Conservation (phyloP, 177 flowering plant genomes). For the Vitis hybrid region DNA sequence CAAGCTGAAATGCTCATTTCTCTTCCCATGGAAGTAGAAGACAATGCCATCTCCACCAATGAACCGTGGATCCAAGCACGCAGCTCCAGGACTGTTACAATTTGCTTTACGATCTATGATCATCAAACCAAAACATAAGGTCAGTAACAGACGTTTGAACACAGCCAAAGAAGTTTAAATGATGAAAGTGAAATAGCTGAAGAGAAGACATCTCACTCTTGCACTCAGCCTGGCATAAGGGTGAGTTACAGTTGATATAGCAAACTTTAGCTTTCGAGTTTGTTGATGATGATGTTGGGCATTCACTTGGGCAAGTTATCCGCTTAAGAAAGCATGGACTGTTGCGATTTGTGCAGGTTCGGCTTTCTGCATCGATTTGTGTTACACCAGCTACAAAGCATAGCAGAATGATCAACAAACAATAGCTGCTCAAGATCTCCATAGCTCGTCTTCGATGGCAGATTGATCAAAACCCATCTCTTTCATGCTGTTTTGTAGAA, state of each 20-base stretch:
- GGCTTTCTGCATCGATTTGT: constrained; percentile 10
- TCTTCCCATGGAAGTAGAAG: constrained; percentile 60
- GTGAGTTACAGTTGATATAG: constrained; percentile 34
- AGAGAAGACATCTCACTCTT: constrained; percentile 27
- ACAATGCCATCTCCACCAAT: constrained; percentile 55
- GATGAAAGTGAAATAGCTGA: not conserved
- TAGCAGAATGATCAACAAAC: constrained; percentile 16
- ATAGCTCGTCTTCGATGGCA: not conserved
- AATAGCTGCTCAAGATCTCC: constrained; percentile 11
- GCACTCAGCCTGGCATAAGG: constrained; percentile 45
- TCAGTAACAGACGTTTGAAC: not conserved
- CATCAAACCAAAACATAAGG: not conserved
- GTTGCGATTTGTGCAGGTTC: constrained; percentile 14
- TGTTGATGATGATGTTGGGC: constrained; percentile 30
- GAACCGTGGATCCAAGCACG: constrained; percentile 57
- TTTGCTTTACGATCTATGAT: constrained; percentile 32
- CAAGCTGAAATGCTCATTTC: constrained; percentile 43
- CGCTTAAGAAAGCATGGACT: constrained; percentile 32
- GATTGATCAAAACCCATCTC: not conserved
- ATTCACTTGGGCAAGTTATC: constrained; percentile 36
- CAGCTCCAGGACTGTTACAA: constrained; percentile 48
- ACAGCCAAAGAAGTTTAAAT: not conserved
- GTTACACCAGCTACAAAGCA: constrained; percentile 10
- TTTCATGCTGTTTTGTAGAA: not conserved
- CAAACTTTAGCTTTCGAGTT: constrained; percentile 36